Evolutionary conservation across 805 yeast genomes (phyloP).

Genomic region (Sugiyamaella smithiae): DNA sequence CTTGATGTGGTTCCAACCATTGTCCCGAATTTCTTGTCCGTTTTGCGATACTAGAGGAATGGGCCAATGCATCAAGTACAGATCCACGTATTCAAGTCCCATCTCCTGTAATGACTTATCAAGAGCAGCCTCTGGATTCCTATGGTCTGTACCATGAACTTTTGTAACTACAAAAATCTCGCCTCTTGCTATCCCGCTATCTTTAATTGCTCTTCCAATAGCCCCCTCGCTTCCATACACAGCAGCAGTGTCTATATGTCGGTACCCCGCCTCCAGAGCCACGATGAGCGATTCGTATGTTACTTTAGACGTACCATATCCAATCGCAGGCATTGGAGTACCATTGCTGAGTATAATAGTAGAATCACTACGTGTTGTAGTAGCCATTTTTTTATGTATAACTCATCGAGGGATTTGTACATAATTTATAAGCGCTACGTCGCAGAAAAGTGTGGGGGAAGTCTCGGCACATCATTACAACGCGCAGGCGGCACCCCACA

Average conservation of each 20-base stretch:
- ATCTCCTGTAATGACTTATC: constrained; percentile 50
- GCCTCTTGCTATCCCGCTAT: constrained; percentile 42
- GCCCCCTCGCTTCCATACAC: constrained; percentile 64
- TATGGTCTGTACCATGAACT: constrained; percentile 45
- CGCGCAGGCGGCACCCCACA: too few species aligned
- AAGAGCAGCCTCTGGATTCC: constrained; percentile 46
- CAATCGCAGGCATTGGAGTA: constrained; percentile 19
- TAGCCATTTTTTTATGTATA: too few species aligned
- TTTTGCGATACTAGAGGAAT: constrained; percentile 26
- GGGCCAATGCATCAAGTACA: constrained; percentile 71
- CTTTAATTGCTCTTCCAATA: constrained; percentile 53
- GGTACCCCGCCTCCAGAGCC: constrained; percentile 64
- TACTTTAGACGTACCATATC: constrained; percentile 35
- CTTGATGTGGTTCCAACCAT: constrained; percentile 37
- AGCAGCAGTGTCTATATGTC: constrained; percentile 75
- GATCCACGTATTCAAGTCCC: constrained; percentile 59
- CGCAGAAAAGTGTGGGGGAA: too few species aligned
- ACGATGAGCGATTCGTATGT: constrained; percentile 47
- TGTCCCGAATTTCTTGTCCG: constrained; percentile 23
- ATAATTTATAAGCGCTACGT: too few species aligned
- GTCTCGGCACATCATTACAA: too few species aligned
- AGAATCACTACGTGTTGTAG: too few species aligned
- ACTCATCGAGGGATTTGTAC: too few species aligned
- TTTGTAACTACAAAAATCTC: constrained; percentile 64
- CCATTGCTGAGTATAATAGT: constrained; percentile 54